Conservation (phyloP, 75 land plant species). For the Larix kaempferi region DNA sequence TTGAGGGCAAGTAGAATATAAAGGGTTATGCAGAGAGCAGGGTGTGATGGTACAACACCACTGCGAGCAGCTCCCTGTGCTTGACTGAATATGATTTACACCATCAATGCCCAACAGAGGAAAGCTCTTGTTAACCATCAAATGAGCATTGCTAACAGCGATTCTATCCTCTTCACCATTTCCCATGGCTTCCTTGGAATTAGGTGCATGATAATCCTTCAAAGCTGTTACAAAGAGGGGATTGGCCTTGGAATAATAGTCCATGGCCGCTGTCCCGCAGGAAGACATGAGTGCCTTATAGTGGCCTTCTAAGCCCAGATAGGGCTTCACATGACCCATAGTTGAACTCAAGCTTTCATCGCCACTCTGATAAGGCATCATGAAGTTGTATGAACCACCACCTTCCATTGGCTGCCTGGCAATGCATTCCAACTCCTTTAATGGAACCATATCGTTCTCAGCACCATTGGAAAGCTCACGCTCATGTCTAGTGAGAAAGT, state of each 20-base stretch:
- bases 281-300: too few relatives aligned
- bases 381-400: neutral
- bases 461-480: neutral
- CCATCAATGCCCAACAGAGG: neutral
- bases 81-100: neutral
- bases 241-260: neutral
- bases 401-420: neutral
- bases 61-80: neutral
- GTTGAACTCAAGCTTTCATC: neutral
- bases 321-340: neutral
- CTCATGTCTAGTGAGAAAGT: neutral
- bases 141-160: neutral
- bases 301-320: neutral
- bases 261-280: neutral
- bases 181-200: neutral
- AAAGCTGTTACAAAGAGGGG: neutral
- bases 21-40: neutral
- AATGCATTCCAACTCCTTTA: neutral
- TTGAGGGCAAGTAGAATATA: neutral
- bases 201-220: neutral
- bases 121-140: neutral
- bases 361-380: neutral
- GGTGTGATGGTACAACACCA: neutral
- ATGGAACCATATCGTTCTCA: neutral
- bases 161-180: neutral